Conservation (phyloP, 1,139 yeast species). For the Suhomyces maxii region DNA sequence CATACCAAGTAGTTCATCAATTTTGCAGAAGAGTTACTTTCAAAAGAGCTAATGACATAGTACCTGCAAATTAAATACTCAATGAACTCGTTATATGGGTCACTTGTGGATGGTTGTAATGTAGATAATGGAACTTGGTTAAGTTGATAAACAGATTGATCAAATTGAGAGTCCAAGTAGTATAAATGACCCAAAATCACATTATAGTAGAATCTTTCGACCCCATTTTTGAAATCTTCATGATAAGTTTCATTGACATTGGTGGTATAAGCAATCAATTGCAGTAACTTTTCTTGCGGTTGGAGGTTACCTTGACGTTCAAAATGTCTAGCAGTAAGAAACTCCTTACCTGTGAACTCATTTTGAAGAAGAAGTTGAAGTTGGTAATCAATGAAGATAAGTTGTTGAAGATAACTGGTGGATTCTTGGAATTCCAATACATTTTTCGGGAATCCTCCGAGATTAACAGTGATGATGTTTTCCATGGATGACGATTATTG, state of each 20-base stretch:
- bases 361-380: constrained; percentile 36
- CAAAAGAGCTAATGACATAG: constrained; percentile 35
- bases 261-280: constrained; percentile 31
- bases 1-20: constrained; percentile 37
- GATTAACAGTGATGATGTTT: constrained; percentile 20
- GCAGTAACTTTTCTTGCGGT: constrained; percentile 27
- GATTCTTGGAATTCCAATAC: constrained; percentile 38
- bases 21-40: constrained; percentile 20
- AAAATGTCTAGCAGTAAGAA: constrained; percentile 22
- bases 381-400: constrained; percentile 42
- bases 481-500: constrained; percentile 1
- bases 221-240: constrained; percentile 24
- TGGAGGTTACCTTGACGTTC: constrained; percentile 17
- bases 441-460: constrained; percentile 42
- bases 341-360: constrained; percentile 32
- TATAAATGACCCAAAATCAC: constrained; percentile 40
- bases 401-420: constrained; percentile 36
- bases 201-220: constrained; percentile 36
- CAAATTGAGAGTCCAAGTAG: constrained; percentile 29
- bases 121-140: constrained; percentile 9
- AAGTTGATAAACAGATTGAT: constrained; percentile 22
- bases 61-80: constrained; percentile 40
- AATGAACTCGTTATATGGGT: constrained; percentile 24
- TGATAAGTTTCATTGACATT: constrained; percentile 32
- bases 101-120: constrained; percentile 5